A percentile compares a stretch with the other conserved stretches of the same genome.
These are phyloP conservation scores for Podaxis sp. DNA, from an alignment of 768 basidiomycete genomes.

Conservation along the genomic window DNA sequence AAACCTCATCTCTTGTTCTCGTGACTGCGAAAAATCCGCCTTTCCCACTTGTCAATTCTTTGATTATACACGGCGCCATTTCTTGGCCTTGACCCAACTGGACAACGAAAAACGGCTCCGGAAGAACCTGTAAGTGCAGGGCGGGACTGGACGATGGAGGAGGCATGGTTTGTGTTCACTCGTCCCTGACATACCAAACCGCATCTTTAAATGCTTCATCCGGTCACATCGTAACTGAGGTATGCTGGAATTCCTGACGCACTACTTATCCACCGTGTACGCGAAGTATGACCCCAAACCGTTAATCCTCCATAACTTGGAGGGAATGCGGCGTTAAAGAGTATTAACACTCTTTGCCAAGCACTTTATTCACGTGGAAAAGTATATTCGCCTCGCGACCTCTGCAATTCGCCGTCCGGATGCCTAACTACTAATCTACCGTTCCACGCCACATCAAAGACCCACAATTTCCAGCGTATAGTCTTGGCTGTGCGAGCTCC, in stretches of 20 bases:
- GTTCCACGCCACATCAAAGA: conserved; percentile 18
- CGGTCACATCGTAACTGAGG: not conserved
- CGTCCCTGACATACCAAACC: not conserved
- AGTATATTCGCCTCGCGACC: not conserved
- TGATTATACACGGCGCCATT: conserved; percentile 31
- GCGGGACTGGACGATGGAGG: conserved; percentile 42
- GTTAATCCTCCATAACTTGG: conserved; percentile 8
- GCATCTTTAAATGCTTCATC: not conserved
- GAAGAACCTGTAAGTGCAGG: conserved; percentile 43
- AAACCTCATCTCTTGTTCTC: conserved; percentile 56
- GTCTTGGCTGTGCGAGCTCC: conserved; percentile 25
- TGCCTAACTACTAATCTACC: not conserved
- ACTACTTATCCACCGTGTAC: not conserved
- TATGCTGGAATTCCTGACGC: not conserved
- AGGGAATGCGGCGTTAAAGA: conserved; percentile 22
- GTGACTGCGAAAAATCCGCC: conserved; percentile 49
- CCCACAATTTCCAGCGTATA: conserved; percentile 35
- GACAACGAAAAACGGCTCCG: conserved; percentile 40
- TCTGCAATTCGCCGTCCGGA: not conserved
- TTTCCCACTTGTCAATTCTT: conserved; percentile 22
- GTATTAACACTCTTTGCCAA: conserved; percentile 4
- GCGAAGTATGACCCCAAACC: not conserved
- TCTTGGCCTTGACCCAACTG: conserved; percentile 34
- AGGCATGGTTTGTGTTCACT: conserved; percentile 24
- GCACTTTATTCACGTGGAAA: not conserved